A percentile compares a stretch with the other conserved stretches of the same genome.
Conservation (phyloP, 352 stramenopile species). For the Phytophthora citrophthora region DNA sequence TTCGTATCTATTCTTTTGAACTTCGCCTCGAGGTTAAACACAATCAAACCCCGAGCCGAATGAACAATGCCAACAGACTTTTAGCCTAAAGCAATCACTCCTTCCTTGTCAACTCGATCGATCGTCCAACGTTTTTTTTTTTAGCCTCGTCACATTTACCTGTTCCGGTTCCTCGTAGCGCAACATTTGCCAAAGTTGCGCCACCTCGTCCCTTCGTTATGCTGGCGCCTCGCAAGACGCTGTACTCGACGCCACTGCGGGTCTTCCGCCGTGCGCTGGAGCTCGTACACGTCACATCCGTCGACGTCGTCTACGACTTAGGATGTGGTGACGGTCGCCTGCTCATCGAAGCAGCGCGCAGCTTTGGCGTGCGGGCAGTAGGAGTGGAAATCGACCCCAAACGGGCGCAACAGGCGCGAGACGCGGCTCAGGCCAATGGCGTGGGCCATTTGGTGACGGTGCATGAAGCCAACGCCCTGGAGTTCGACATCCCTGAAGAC, state of each 20-base stretch:
- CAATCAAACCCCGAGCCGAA: slow-evolving; percentile 6
- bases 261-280: slow-evolving; percentile 67
- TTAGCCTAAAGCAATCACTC: not conserved
- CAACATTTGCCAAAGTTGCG: slow-evolving; percentile 15
- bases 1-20: slow-evolving; percentile 25
- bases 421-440: slow-evolving; percentile 25
- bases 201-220: slow-evolving; percentile 39
- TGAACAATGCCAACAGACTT: slow-evolving; percentile 5
- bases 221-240: slow-evolving; percentile 79
- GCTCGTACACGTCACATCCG: slow-evolving; percentile 39
- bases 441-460: slow-evolving; percentile 69
- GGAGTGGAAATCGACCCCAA: slow-evolving; percentile 73
- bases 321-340: slow-evolving; percentile 80
- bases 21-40: slow-evolving; percentile 8
- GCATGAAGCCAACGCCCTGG: slow-evolving; percentile 71
- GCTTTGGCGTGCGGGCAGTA: slow-evolving; percentile 56
- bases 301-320: slow-evolving; percentile 81
- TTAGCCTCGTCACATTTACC: slow-evolving; percentile 23
- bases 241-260: slow-evolving; percentile 77
- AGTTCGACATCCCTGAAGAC: slow-evolving; percentile 63
- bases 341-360: slow-evolving; percentile 61
- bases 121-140: slow-evolving; percentile 3
- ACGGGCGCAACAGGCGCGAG: slow-evolving; percentile 40
- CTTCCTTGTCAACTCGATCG: not conserved
- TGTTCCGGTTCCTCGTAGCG: slow-evolving; percentile 23